Base-by-base conservation (phyloP, 768 basidiomycete species). In the Tremella yokohamensis region DNA sequence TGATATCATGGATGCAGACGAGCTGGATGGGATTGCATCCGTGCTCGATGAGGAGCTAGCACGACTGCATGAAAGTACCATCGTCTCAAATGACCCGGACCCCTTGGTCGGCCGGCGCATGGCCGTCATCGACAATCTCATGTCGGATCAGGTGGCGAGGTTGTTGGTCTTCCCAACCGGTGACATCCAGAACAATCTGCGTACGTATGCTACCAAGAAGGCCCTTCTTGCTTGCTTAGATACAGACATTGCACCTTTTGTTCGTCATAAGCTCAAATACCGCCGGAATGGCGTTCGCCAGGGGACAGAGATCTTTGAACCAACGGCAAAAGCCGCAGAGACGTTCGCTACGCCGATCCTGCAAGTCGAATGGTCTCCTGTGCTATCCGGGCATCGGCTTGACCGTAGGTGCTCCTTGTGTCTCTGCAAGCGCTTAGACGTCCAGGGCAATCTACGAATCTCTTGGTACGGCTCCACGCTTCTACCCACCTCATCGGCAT, bases 261-360 rank as follows among this genome's bases (percentile, higher is more conserved):
- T 18, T 22, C 15, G 24, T 42, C 39, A 26, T 12, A 25, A 42
- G 38, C 20, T 37, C 8, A 51, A 8, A 26, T 15, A n/a, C 16
- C 37, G 45, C 22, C 15, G n/a, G 11, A 60, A 25, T 40, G 49
- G 37, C 56, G 22, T 39, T 6, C 52, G 19, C 20, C 29, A 16
- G 56, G 39, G 9, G 56, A 54, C 42, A 37, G 57, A 40, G 37
- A 42, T 22, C 16, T 69, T 69, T 40, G 18, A 19, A 19, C 62
- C 68, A 1, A 62, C 54, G 16, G 42, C 56, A 8, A 61, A 58
- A 40, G 39, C 63, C 8, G 48, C 55, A 15, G 58, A 63, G 9
- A 44, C 63, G 29, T 72, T 64, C 38, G 60, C 61, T 15, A 72
- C 66, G 0, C 42, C 37, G 2, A 69, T 72, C 0, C 58, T 72